phyloP scores from a whole-genome alignment of 306 rosid genomes.

The Pachyrhizus erosus region DNA sequence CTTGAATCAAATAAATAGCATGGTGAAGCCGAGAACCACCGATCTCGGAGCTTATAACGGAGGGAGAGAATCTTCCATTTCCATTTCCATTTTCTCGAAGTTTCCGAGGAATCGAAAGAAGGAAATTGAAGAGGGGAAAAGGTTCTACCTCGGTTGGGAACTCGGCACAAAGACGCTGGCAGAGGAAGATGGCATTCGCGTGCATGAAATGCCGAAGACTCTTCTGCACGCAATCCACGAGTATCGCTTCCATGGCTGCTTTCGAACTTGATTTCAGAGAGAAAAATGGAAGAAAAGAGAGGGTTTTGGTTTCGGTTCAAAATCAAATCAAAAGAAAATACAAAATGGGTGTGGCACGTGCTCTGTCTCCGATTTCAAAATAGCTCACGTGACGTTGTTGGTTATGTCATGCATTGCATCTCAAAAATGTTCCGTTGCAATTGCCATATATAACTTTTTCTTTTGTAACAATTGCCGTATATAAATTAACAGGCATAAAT shows the following conservation, averaged over 20 bases:
- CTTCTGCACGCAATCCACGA: conserved; percentile 73
- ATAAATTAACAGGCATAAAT: too few species aligned
- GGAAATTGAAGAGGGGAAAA: not conserved
- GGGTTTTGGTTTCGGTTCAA: not conserved
- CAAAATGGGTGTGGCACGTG: conserved; percentile 37
- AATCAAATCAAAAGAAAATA: conserved; percentile 28
- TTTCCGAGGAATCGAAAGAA: conserved; percentile 6
- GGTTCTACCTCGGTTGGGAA: conserved; percentile 60
- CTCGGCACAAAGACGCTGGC: conserved; percentile 93
- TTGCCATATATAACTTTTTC: not conserved
- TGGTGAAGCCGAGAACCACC: conserved; percentile 23
- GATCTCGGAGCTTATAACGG: conserved; percentile 40
- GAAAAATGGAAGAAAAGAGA: not conserved
- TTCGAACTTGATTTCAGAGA: conserved; percentile 5
- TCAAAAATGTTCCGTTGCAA: conserved; percentile 32
- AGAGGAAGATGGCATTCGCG: conserved; percentile 86
- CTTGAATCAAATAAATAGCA: conserved; percentile 20
- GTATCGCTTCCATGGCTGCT: conserved; percentile 80
- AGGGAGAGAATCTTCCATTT: not conserved
- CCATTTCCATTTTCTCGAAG: not conserved
- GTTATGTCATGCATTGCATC: not conserved
- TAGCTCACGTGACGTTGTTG: conserved; percentile 39
- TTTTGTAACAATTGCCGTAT: not conserved
- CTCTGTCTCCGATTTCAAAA: conserved; percentile 32
- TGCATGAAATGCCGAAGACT: conserved; percentile 84